A percentile compares a stretch with the other conserved stretches of the same genome.
Evolutionary conservation across 1,139 yeast species (phyloP).

Genomic region (Martiniozyma asiatica): DNA sequence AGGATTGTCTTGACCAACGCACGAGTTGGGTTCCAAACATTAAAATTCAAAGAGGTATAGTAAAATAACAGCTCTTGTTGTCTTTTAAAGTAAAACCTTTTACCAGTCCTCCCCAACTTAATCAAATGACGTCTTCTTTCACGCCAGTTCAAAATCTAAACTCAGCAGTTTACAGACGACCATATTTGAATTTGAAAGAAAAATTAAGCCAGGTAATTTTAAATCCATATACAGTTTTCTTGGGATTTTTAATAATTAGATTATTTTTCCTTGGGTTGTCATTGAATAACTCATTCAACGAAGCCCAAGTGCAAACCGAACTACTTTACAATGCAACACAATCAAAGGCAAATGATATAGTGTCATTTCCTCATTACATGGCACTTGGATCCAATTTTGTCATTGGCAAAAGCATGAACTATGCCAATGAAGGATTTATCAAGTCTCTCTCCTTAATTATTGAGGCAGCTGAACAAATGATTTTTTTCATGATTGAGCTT

Average conservation of each 20-base stretch:
- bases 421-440: slow-evolving; percentile 33
- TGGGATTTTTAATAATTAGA: slow-evolving; percentile 37
- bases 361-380: slow-evolving; percentile 45
- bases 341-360: slow-evolving; percentile 29
- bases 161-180: slow-evolving; percentile 13
- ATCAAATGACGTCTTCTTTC: slow-evolving; percentile 1
- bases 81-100: too few relatives aligned
- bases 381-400: slow-evolving; percentile 42
- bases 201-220: slow-evolving; percentile 46
- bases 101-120: too few relatives aligned
- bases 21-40: too few relatives aligned
- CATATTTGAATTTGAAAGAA: slow-evolving; percentile 34
- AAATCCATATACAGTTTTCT: slow-evolving; percentile 39
- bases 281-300: slow-evolving; percentile 27
- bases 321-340: slow-evolving; percentile 36
- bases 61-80: too few relatives aligned
- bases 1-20: too few relatives aligned
- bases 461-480: slow-evolving; percentile 44
- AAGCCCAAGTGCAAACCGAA: slow-evolving; percentile 26
- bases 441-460: slow-evolving; percentile 31
- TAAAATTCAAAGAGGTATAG: too few relatives aligned
- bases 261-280: slow-evolving; percentile 35
- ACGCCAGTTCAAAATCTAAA: slow-evolving; percentile 7
- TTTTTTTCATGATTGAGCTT: slow-evolving; percentile 57
- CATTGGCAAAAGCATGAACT: slow-evolving; percentile 33